These are phyloP conservation scores for Phytophthora uliginosa DNA, from an alignment of 352 stramenopile species.

Conservation along the genomic window DNA sequence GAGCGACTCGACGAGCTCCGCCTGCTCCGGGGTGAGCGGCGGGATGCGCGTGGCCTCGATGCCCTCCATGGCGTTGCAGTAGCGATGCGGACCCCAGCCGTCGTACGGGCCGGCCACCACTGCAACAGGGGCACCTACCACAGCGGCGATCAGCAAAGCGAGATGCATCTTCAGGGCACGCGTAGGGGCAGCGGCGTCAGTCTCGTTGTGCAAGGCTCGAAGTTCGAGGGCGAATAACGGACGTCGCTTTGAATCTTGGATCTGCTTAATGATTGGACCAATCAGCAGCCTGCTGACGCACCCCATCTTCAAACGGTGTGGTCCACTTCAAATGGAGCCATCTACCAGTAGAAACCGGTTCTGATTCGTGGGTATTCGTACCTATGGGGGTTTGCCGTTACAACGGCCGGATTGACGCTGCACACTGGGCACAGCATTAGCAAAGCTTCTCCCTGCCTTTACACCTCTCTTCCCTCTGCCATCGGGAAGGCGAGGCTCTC, in stretches of 20 bases:
- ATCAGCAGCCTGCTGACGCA: conserved; percentile 20
- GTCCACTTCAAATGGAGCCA: background rate
- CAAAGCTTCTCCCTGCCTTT: conserved; percentile 29
- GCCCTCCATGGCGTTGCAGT: conserved; percentile 79
- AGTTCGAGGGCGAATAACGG: background rate
- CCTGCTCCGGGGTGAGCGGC: conserved; percentile 68
- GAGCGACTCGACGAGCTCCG: conserved; percentile 70
- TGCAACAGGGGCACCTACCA: conserved; percentile 17
- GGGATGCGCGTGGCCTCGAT: conserved; percentile 71
- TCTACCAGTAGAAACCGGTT: background rate
- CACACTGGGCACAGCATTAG: background rate
- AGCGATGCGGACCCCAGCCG: conserved; percentile 81
- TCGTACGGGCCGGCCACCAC: conserved; percentile 63
- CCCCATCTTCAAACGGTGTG: background rate
- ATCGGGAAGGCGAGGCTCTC: conserved; percentile 4
- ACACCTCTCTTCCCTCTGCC: conserved; percentile 19
- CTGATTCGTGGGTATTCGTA: conserved; percentile 6
- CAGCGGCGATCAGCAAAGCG: conserved; percentile 28
- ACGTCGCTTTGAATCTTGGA: conserved; percentile 26
- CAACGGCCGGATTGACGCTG: background rate
- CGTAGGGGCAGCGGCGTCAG: background rate
- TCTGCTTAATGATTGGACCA: conserved; percentile 18
- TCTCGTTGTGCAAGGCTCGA: conserved; percentile 12
- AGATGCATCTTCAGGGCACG: conserved; percentile 32
- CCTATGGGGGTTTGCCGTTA: conserved; percentile 5